phyloP scores from a whole-genome alignment of 768 basidiomycete genomes.

The Mycena galericulata region DNA sequence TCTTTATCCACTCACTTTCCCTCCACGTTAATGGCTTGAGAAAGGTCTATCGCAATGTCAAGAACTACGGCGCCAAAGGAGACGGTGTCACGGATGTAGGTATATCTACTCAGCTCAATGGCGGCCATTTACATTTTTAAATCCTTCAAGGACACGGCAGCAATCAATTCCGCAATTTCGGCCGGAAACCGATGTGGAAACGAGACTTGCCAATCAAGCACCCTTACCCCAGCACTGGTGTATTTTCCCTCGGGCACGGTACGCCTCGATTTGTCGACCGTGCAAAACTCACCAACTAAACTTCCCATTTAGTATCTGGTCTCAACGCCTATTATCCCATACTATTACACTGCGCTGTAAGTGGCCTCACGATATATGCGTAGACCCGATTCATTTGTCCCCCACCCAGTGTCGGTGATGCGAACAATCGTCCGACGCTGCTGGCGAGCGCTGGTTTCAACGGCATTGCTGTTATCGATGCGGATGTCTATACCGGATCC shows the following conservation, averaged over 20 bases:
- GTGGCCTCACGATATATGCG: slow-evolving; percentile 43
- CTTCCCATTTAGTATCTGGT: slow-evolving; percentile 18
- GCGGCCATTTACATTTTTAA: neutral
- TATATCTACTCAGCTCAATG: neutral
- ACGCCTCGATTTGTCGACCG: neutral
- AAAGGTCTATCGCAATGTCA: slow-evolving; percentile 65
- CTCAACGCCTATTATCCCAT: slow-evolving; percentile 17
- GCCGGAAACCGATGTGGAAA: slow-evolving; percentile 58
- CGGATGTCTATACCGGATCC: slow-evolving; percentile 18
- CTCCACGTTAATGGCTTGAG: neutral
- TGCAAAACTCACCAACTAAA: neutral
- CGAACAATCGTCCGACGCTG: slow-evolving; percentile 46
- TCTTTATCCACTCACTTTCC: neutral
- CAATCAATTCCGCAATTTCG: slow-evolving; percentile 66
- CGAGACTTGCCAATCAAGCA: slow-evolving; percentile 47
- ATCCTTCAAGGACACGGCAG: slow-evolving; percentile 49
- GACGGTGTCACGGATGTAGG: slow-evolving; percentile 31
- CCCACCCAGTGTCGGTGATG: slow-evolving; percentile 42
- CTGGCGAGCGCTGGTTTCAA: slow-evolving; percentile 44
- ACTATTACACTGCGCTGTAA: slow-evolving; percentile 34
- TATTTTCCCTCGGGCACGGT: slow-evolving; percentile 61
- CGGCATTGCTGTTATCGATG: slow-evolving; percentile 46
- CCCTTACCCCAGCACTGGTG: slow-evolving; percentile 61
- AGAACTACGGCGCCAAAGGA: slow-evolving; percentile 64
- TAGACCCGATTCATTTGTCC: slow-evolving; percentile 26